Evolutionary conservation across 768 basidiomycete genomes (phyloP).

Genomic region (Trichaptum fuscoviolaceum): DNA sequence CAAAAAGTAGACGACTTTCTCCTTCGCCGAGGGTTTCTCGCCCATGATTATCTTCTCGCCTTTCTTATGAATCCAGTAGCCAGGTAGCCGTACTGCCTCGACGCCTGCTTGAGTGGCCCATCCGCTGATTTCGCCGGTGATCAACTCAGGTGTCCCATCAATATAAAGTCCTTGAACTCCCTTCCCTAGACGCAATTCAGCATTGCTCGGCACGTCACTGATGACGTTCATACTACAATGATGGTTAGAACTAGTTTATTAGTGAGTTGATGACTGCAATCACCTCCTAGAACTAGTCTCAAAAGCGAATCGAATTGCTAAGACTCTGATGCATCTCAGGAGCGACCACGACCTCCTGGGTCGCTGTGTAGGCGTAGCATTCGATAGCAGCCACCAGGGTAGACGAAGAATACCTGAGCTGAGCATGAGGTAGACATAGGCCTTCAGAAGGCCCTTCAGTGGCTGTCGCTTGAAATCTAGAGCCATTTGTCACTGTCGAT

Average conservation of each 20-base stretch:
- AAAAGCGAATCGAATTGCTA: neutral
- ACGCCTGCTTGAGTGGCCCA: slow-evolving; percentile 38
- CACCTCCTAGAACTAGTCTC: neutral
- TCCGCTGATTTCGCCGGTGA: slow-evolving; percentile 38
- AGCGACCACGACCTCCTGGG: slow-evolving; percentile 44
- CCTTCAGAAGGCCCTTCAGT: slow-evolving; percentile 42
- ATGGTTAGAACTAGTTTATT: neutral
- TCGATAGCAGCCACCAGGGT: slow-evolving; percentile 44
- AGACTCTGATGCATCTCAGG: slow-evolving; percentile 31
- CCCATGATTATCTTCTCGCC: slow-evolving; percentile 30
- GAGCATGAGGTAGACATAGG: slow-evolving; percentile 31
- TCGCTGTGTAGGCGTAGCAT: slow-evolving; percentile 30
- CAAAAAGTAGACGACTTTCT: slow-evolving; percentile 55
- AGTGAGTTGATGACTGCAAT: neutral
- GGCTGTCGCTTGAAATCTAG: slow-evolving; percentile 31
- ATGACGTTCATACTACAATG: slow-evolving; percentile 32
- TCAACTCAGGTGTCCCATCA: slow-evolving; percentile 33
- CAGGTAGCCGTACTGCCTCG: slow-evolving; percentile 40
- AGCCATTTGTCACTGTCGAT: slow-evolving; percentile 11
- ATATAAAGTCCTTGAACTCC: slow-evolving; percentile 49
- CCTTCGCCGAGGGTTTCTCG: slow-evolving; percentile 35
- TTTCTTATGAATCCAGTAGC: slow-evolving; percentile 51
- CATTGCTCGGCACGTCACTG: slow-evolving; percentile 29
- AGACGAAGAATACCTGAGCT: slow-evolving; percentile 37
- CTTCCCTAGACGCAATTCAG: slow-evolving; percentile 34